phyloP scores from a whole-genome alignment of 495 filamentous ascomycete genomes.

The Sporormia fimetaria region DNA sequence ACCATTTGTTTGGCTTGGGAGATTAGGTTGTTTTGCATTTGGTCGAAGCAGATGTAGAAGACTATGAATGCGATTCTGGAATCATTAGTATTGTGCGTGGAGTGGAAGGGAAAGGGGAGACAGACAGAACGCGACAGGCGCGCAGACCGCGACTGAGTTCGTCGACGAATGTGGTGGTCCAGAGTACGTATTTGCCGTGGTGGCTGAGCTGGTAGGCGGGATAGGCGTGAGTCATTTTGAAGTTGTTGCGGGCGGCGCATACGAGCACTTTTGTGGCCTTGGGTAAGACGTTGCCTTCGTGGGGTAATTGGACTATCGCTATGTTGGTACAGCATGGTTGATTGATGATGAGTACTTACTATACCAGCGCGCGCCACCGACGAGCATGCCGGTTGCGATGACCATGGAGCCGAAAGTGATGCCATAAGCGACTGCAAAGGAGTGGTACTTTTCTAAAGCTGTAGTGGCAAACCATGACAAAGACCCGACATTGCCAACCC shows the following conservation, averaged over 20 bases:
- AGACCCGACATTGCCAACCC: conserved; percentile 41
- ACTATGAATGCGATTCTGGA: conserved; percentile 26
- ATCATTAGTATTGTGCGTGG: too few relatives aligned
- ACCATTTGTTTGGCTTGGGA: conserved; percentile 46
- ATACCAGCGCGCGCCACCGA: conserved; percentile 12
- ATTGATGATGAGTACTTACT: conserved; percentile 7
- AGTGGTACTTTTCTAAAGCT: conserved; percentile 37
- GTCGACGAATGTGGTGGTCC: conserved; percentile 39
- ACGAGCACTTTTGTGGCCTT: conserved; percentile 31
- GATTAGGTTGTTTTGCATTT: conserved; percentile 41
- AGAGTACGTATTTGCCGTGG: conserved; percentile 23
- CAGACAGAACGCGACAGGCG: conserved; percentile 35
- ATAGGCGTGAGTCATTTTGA: conserved; percentile 26
- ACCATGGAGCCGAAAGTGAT: conserved; percentile 30
- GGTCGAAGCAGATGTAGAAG: conserved; percentile 29
- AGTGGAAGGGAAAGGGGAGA: conserved; percentile 12
- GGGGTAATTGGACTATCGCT: conserved; percentile 30
- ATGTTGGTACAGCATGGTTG: conserved; percentile 22
- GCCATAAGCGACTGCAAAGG: conserved; percentile 40
- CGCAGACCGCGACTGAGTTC: conserved; percentile 30
- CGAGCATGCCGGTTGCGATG: conserved; percentile 1
- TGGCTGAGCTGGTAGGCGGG: conserved; percentile 25
- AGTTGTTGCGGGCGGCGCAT: conserved; percentile 20
- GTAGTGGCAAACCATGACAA: conserved; percentile 38
- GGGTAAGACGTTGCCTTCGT: conserved; percentile 36